A percentile compares a stretch with the other conserved stretches of the same genome.
phyloP scores from a whole-genome alignment of 2,329 filamentous ascomycete genomes.

The Ophiocordyceps polyrhachis-furcata region DNA sequence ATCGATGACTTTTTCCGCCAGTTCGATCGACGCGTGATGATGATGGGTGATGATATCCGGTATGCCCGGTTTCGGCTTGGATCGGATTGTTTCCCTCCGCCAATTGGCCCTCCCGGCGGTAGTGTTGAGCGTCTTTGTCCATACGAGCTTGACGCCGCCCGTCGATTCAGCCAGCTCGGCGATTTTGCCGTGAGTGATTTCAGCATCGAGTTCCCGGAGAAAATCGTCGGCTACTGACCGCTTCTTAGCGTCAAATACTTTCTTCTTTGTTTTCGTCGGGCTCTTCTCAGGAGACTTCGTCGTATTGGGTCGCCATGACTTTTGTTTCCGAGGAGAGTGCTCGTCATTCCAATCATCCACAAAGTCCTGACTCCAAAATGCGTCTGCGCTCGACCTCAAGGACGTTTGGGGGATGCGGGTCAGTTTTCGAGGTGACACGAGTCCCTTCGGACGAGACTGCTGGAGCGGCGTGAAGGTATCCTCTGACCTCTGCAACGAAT shows the following conservation, averaged over 20 bases:
- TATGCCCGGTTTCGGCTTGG: slow-evolving; percentile 8
- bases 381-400: slow-evolving; percentile 32
- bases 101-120: slow-evolving; percentile 63
- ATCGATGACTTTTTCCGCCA: slow-evolving; percentile 76
- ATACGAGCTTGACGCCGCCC: slow-evolving; percentile 52
- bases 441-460: slow-evolving; percentile 6
- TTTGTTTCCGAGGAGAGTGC: slow-evolving; percentile 30
- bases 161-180: slow-evolving; percentile 37
- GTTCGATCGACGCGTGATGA: slow-evolving; percentile 64
- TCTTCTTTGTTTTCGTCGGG: slow-evolving; percentile 24
- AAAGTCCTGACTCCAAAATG: slow-evolving; percentile 39
- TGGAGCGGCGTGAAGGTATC: slow-evolving; percentile 7
- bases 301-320: slow-evolving; percentile 5
- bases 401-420: slow-evolving; percentile 31
- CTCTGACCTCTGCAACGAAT: not conserved
- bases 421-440: slow-evolving; percentile 14
- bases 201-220: slow-evolving; percentile 47
- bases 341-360: slow-evolving; percentile 47
- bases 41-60: slow-evolving; percentile 16
- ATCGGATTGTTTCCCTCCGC: slow-evolving; percentile 38
- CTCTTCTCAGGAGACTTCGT: slow-evolving; percentile 9
- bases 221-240: slow-evolving; percentile 44
- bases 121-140: slow-evolving; percentile 62
- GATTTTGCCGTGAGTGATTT: slow-evolving; percentile 43
- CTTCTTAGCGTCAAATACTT: slow-evolving; percentile 43